These are phyloP conservation scores for Dictyostelium firmibasis DNA, from an alignment of 78 protist species.

Conservation along the genomic window DNA sequence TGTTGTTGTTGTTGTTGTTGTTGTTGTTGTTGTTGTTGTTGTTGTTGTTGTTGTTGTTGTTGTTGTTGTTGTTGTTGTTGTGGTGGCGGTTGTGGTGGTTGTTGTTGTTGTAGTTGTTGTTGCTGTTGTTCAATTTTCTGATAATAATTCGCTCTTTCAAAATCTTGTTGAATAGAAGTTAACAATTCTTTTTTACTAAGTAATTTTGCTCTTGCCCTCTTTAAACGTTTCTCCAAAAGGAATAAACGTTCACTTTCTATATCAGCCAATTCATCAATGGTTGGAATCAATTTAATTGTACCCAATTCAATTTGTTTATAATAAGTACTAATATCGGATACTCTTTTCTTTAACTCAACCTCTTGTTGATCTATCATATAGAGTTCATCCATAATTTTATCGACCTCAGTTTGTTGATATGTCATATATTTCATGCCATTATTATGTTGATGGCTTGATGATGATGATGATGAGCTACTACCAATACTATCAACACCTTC, in stretches of 20 bases:
- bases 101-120: conserved; percentile 4
- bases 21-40: conserved; percentile 14
- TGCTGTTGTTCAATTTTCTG: neutral
- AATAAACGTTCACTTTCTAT: conserved; percentile 17
- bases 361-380: conserved; percentile 10
- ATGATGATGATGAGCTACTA: neutral
- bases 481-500: too few species aligned
- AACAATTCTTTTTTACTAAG: neutral
- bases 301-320: neutral
- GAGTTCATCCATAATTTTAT: conserved; percentile 13
- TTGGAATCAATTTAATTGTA: neutral
- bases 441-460: neutral
- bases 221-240: conserved; percentile 6
- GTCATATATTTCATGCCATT: neutral
- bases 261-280: conserved; percentile 28
- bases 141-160: neutral
- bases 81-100: conserved; percentile 1
- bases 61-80: conserved; percentile 6
- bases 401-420: neutral
- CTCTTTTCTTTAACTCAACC: neutral
- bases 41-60: conserved; percentile 18
- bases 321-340: neutral
- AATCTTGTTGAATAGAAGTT: neutral
- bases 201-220: neutral
- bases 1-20: neutral